Percentiles rank a stretch among this genome's conserved stretches.
Evolutionary conservation across 2,329 filamentous ascomycete genomes (phyloP).

Genomic region (Colletotrichum karsti): DNA sequence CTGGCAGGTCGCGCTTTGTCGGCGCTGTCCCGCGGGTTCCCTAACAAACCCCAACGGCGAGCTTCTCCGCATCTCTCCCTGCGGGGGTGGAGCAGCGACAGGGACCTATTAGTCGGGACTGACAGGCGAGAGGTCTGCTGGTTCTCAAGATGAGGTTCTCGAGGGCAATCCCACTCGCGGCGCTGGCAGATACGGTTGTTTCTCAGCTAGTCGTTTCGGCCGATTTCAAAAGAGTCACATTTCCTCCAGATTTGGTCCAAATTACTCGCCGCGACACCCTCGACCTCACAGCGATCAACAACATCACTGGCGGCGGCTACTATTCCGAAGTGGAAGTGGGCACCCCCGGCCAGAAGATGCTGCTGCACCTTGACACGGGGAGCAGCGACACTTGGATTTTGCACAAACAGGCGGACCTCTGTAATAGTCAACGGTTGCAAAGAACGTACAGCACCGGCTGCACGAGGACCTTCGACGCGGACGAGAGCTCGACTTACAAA

Average conservation of each 20-base stretch:
- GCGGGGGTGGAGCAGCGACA: slow-evolving; percentile 12
- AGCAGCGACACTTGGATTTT: slow-evolving; percentile 74
- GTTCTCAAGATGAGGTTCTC: background rate
- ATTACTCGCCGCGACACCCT: slow-evolving; percentile 32
- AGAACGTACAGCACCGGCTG: slow-evolving; percentile 8
- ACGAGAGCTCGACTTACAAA: slow-evolving; percentile 57
- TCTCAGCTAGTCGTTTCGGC: slow-evolving; percentile 21
- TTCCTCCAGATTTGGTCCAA: slow-evolving; percentile 3
- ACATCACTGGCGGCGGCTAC: slow-evolving; percentile 65
- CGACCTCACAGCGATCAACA: slow-evolving; percentile 56
- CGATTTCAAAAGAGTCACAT: slow-evolving; percentile 1
- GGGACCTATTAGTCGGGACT: background rate
- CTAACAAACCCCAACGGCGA: background rate
- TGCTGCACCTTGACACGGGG: slow-evolving; percentile 72
- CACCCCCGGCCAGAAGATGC: slow-evolving; percentile 65
- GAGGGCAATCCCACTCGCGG: background rate
- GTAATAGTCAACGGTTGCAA: slow-evolving; percentile 1
- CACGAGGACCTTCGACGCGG: slow-evolving; percentile 46
- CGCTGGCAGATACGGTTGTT: background rate
- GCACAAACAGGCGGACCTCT: slow-evolving; percentile 22
- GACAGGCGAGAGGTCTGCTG: background rate
- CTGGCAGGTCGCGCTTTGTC: background rate
- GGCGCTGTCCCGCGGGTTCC: background rate
- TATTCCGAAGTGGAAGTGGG: slow-evolving; percentile 70
- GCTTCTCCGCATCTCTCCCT: slow-evolving; percentile 11